Conservation (phyloP, 2,329 filamentous ascomycete genomes). For the Curvularia sp. region DNA sequence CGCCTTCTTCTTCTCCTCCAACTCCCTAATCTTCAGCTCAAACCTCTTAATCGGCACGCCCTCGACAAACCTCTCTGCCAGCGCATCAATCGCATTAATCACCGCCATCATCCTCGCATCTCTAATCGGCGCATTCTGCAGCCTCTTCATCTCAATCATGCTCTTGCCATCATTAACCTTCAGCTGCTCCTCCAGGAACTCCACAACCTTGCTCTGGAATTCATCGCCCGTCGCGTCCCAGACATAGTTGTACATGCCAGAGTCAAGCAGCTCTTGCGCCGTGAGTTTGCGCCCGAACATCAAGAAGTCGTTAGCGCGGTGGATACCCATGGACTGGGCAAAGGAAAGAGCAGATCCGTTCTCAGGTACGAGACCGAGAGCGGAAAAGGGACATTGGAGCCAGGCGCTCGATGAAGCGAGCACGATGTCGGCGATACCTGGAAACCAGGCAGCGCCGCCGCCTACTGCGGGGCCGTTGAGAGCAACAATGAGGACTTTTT, state of each 20-base stretch:
- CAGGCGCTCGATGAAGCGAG: conserved; percentile 55
- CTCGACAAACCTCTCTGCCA: conserved; percentile 59
- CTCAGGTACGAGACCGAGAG: conserved; percentile 59
- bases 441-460: conserved; percentile 60
- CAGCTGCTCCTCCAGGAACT: conserved; percentile 55
- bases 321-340: conserved; percentile 57
- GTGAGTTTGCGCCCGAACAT: conserved; percentile 59
- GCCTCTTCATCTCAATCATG: conserved; percentile 61
- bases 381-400: conserved; percentile 58
- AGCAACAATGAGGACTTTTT: conserved; percentile 59
- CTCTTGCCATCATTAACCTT: conserved; percentile 58
- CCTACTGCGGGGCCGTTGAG: conserved; percentile 60
- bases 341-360: conserved; percentile 57
- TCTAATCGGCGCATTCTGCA: conserved; percentile 57
- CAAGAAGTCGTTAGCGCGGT: conserved; percentile 60
- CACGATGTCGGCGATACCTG: conserved; percentile 58
- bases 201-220: conserved; percentile 53
- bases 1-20: conserved; percentile 45
- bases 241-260: conserved; percentile 57
- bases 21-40: conserved; percentile 48
- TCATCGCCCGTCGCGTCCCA: conserved; percentile 50
- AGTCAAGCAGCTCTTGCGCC: conserved; percentile 53
- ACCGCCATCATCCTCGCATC: conserved; percentile 56
- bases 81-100: conserved; percentile 56
- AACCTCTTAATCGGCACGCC: conserved; percentile 57